A percentile compares a stretch with the other conserved stretches of the same genome.
Conservation (phyloP, 2,329 filamentous ascomycete genomes). For the Hymenoscyphus scutula region DNA sequence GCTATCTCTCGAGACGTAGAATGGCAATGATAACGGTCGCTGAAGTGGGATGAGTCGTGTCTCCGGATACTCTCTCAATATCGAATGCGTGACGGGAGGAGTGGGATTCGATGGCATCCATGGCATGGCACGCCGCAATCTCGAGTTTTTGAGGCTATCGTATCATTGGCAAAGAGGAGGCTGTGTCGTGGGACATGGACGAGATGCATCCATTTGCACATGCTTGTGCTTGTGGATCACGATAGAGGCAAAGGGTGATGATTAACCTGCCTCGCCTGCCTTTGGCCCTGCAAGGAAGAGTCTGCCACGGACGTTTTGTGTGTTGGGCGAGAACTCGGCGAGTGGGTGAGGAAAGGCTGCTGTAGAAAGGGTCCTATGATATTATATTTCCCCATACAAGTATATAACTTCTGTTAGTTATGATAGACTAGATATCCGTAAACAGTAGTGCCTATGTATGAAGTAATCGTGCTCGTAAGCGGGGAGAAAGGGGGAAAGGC, state of each 20-base stretch:
- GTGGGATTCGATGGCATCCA: conserved; percentile 3
- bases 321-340: neutral
- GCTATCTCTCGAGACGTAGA: neutral
- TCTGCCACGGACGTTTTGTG: neutral
- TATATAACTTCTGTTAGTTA: no score
- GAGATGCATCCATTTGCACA: neutral
- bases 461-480: neutral
- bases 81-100: neutral
- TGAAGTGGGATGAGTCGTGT: conserved; percentile 1
- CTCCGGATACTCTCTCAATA: neutral
- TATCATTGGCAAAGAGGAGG: neutral
- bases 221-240: conserved; percentile 2
- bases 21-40: neutral
- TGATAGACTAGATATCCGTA: no score
- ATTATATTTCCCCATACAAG: neutral
- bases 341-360: no score
- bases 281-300: neutral
- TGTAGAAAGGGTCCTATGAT: no score
- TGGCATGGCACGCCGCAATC: neutral
- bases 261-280: no score
- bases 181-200: neutral
- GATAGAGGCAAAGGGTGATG: neutral
- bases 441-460: neutral
- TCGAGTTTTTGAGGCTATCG: neutral
- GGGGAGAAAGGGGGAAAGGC: conserved; percentile 1